These are phyloP conservation scores for Notholithocarpus densiflorus DNA, from an alignment of 306 rosid species.

Conservation along the genomic window DNA sequence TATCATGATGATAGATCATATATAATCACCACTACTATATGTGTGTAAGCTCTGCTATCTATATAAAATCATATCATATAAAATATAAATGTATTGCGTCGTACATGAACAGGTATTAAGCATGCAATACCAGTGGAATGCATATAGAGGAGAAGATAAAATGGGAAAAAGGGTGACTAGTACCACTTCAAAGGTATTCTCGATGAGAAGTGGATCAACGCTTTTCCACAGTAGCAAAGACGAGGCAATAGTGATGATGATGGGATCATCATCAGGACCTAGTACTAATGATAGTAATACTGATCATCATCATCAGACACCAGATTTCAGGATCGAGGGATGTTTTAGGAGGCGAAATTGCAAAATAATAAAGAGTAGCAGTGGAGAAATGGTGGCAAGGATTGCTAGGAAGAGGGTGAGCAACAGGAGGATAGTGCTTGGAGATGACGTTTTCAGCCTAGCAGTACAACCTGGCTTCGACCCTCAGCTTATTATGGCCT, in stretches of 20 bases:
- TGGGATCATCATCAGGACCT: not conserved
- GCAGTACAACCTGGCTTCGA: constrained; percentile 40
- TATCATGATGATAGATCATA: too few species aligned
- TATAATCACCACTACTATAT: too few species aligned
- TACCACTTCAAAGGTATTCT: constrained; percentile 26
- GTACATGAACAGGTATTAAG: constrained; percentile 30
- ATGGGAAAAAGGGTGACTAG: not conserved
- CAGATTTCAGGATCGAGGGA: constrained; percentile 45
- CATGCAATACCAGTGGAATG: constrained; percentile 41
- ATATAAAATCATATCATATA: not conserved
- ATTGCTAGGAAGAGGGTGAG: constrained; percentile 44
- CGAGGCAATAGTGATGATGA: constrained; percentile 32
- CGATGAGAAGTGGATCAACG: constrained; percentile 33
- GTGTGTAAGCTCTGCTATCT: too few species aligned
- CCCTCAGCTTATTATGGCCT: constrained; percentile 36
- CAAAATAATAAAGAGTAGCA: constrained; percentile 25
- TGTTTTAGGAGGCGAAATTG: constrained; percentile 44
- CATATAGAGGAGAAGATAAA: constrained; percentile 33
- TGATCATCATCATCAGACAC: not conserved
- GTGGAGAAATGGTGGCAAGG: constrained; percentile 34
- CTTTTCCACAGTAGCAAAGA: constrained; percentile 19
- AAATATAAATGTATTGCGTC: not conserved
- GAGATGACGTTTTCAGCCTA: constrained; percentile 38
- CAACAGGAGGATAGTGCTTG: constrained; percentile 33
- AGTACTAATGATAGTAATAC: not conserved